Base-by-base conservation (phyloP, 1,284 basidiomycete genomes). In the Cryptococcus hybrid region DNA sequence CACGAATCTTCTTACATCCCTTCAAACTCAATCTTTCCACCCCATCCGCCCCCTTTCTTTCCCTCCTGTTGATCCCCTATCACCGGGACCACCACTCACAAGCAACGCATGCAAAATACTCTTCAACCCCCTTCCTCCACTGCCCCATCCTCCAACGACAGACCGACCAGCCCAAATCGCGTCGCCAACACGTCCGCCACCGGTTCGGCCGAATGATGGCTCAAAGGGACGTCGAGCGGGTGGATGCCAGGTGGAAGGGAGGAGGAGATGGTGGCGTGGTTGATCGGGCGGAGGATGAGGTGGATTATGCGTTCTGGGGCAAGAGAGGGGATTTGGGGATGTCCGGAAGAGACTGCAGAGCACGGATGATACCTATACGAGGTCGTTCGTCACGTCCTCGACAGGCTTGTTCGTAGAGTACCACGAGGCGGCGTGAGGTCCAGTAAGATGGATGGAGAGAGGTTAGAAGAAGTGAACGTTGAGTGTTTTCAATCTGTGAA, bases 91-190 rank as follows among this genome's bases (percentile, higher is more conserved):
- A 85, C 15, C 89, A 89, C 46, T 47, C 49, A 97, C 89, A 53
- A 97, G 84, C 1, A 99, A 82, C 0, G 92, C 86, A 71, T 97
- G 94, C 0, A 98, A 80, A 15, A 98, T 86, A 0, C 90, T 90
- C 79, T 96, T 96, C 56, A 98, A 75, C 47, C 84, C 90, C 84
- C 82, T 53, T 95, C 90, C 46, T 77, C 95, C 75, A 76, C 87
- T 84, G 74, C 88, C 87, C 77, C 91, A 9, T 64, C 86, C 55
- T 89, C 86, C 57, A 94, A 83, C 0, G 88, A 86, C 30, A 94
- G 78, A 65, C 90, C 92, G 40, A 86, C 82, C 18, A 95, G 80
- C 0, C 90, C 91, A 88, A 91, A 95, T 73, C 94, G 90, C 59
- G 94, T 87, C 6, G 86, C 85, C 59, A 96, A 86, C 9, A 95